Percentiles rank a stretch among this genome's conserved stretches.
Conservation (phyloP, 768 basidiomycete genomes). For the Scleroderma bovista region DNA sequence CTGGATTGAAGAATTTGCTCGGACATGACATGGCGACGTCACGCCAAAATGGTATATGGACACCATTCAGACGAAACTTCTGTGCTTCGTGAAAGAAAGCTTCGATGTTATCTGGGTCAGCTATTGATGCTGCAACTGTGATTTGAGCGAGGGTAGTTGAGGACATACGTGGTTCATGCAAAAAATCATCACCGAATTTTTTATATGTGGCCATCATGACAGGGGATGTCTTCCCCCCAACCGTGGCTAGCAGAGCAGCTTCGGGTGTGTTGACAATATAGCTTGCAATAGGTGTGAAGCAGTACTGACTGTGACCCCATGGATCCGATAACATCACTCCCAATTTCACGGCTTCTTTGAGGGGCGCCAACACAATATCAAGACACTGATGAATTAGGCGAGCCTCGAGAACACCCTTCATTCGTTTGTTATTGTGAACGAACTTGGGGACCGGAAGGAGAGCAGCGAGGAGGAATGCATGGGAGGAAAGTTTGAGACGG, state of each 20-base stretch:
- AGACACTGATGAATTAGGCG: slow-evolving; percentile 7
- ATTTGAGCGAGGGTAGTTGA: slow-evolving; percentile 13
- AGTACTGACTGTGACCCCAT: slow-evolving; percentile 8
- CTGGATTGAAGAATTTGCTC: slow-evolving; percentile 29
- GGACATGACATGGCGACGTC: slow-evolving; percentile 32
- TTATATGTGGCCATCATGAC: slow-evolving; percentile 26
- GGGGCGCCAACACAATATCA: no score
- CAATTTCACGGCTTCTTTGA: slow-evolving; percentile 12
- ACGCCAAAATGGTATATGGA: slow-evolving; percentile 31
- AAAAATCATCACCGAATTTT: slow-evolving; percentile 27
- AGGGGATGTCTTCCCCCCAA: slow-evolving; percentile 23
- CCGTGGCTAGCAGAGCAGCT: slow-evolving; percentile 3
- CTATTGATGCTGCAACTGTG: not conserved
- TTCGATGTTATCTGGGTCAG: not conserved
- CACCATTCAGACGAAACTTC: slow-evolving; percentile 5
- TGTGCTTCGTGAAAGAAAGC: not conserved
- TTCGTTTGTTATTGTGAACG: not conserved
- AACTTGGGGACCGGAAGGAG: not conserved
- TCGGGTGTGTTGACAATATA: slow-evolving; percentile 18
- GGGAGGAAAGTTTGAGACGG: no score
- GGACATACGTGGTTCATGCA: slow-evolving; percentile 20
- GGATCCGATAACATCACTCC: slow-evolving; percentile 17
- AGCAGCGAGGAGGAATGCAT: not conserved
- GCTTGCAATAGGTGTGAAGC: slow-evolving; percentile 19
- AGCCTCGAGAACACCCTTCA: not conserved